Percentiles rank a stretch among this genome's conserved stretches.
Evolutionary conservation across 2,329 filamentous ascomycete genomes (phyloP).

Genomic region (Penicillium sp.): DNA sequence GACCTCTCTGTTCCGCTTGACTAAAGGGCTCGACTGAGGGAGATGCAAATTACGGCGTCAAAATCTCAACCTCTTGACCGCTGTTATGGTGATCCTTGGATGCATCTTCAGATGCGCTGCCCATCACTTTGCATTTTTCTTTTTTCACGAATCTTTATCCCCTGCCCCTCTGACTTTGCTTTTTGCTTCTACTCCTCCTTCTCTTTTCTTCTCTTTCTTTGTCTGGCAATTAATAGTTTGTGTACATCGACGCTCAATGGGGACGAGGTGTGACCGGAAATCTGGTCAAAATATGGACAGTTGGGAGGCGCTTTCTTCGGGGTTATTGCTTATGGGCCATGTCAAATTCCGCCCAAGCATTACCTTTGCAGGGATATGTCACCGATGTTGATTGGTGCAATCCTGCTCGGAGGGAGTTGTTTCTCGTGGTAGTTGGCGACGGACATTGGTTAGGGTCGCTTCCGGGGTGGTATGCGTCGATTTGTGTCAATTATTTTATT

Average conservation of each 20-base stretch:
- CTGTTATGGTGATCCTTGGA: conserved; percentile 21
- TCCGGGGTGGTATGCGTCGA: conserved; percentile 50
- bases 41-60: conserved; percentile 35
- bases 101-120: conserved; percentile 17
- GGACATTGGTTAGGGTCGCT: conserved; percentile 50
- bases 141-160: conserved; percentile 9
- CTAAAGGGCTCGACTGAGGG: conserved; percentile 29
- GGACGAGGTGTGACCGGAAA: conserved; percentile 29
- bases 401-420: conserved; percentile 10
- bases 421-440: conserved; percentile 38
- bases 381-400: conserved; percentile 1
- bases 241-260: conserved; percentile 31
- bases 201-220: conserved; percentile 14
- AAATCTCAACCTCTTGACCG: conserved; percentile 22
- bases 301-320: conserved; percentile 21
- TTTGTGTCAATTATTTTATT: conserved; percentile 23
- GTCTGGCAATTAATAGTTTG: conserved; percentile 16
- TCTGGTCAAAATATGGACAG: conserved; percentile 17
- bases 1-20: conserved; percentile 12
- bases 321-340: conserved; percentile 14
- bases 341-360: conserved; percentile 14
- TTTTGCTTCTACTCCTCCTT: conserved; percentile 9
- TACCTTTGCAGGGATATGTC: conserved; percentile 1
- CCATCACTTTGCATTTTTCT: conserved; percentile 12
- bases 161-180: conserved; percentile 7